A percentile compares a stretch with the other conserved stretches of the same genome.
These are phyloP conservation scores for Melaleuca quinquenervia DNA, from an alignment of 345 rosid species.

Conservation along the genomic window DNA sequence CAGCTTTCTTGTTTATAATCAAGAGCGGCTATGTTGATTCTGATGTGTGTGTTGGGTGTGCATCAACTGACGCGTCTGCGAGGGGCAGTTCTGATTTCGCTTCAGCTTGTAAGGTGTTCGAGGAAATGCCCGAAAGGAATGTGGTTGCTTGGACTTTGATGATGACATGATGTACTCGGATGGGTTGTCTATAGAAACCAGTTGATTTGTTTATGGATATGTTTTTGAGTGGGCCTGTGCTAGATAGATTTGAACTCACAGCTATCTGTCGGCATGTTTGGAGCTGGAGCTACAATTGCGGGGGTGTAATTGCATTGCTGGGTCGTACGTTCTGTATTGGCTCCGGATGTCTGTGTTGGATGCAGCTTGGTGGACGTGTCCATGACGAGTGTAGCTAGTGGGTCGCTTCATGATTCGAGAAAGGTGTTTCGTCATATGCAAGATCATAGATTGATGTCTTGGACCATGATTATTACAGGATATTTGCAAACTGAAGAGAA, in stretches of 20 bases:
- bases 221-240: conserved; percentile 36
- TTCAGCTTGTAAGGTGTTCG: conserved; percentile 47
- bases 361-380: conserved; percentile 73
- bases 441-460: conserved; percentile 14
- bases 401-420: conserved; percentile 40
- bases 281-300: conserved; percentile 8
- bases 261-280: conserved; percentile 48
- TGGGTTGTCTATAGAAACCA: conserved; percentile 27
- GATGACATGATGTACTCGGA: conserved; percentile 31
- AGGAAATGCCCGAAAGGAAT: background rate
- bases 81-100: conserved; percentile 34
- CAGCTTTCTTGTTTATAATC: too few species aligned
- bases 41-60: too few species aligned
- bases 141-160: conserved; percentile 22
- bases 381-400: conserved; percentile 34
- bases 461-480: too few species aligned
- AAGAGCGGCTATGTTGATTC: too few species aligned
- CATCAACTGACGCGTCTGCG: background rate
- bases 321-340: conserved; percentile 32
- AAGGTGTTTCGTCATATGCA: conserved; percentile 54
- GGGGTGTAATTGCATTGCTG: conserved; percentile 61
- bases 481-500: too few species aligned
- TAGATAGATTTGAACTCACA: conserved; percentile 52
- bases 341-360: conserved; percentile 47
- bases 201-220: conserved; percentile 28